Evolutionary conservation across 768 basidiomycete genomes (phyloP).

Genomic region (Aureoboletus auriporus): DNA sequence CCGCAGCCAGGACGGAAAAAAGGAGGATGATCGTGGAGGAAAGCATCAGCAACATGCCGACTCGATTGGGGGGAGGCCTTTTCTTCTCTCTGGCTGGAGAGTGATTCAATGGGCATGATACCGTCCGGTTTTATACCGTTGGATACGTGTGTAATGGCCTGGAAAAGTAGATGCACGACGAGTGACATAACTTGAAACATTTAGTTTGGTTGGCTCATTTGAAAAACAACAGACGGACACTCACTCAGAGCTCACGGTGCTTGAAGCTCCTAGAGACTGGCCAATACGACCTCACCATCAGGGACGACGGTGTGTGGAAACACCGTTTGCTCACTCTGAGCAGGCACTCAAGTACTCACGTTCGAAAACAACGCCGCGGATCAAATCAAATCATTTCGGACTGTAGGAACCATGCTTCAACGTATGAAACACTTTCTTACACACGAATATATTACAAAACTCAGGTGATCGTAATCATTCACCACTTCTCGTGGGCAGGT

Average conservation of each 20-base stretch:
- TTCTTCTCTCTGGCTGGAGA: not conserved
- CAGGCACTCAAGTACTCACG: no score
- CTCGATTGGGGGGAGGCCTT: no score
- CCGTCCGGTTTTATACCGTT: conserved; percentile 4
- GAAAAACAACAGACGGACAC: not conserved
- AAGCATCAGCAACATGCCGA: conserved; percentile 5
- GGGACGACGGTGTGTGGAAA: no score
- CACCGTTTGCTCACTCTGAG: no score
- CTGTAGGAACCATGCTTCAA: not conserved
- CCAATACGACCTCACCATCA: no score
- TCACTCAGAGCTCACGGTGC: not conserved
- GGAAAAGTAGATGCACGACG: not conserved
- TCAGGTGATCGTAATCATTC: conserved; percentile 6
- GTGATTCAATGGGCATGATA: not conserved
- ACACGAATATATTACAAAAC: not conserved
- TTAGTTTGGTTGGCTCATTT: not conserved
- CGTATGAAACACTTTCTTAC: not conserved
- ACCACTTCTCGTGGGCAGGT: conserved; percentile 55
- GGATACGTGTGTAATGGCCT: not conserved
- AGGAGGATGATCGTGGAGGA: conserved; percentile 1
- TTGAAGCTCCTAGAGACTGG: no score
- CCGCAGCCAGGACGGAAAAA: not conserved
- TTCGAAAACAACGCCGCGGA: no score
- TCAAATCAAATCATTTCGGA: not conserved
- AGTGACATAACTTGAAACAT: not conserved